phyloP scores from a whole-genome alignment of 176 grass and related monocot genomes.

The Elaeis guineensis region DNA sequence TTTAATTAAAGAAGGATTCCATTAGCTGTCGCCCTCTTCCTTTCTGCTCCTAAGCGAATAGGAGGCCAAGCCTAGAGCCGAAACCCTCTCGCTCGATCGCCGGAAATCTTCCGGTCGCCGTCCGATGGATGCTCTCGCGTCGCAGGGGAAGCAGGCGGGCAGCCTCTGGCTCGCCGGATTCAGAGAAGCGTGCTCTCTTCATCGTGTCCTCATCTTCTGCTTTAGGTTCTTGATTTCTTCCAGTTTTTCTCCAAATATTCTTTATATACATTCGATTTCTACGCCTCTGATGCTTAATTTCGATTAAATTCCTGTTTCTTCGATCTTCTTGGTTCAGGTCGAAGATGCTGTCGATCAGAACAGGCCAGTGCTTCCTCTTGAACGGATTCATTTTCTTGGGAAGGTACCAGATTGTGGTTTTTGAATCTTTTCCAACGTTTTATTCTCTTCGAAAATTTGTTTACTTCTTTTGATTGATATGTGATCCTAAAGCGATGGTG shows the following conservation, averaged over 20 bases:
- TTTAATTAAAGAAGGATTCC: too few relatives aligned
- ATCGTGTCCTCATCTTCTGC: conserved; percentile 61
- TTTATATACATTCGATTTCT: background rate
- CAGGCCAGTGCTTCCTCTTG: conserved; percentile 87
- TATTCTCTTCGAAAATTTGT: too few relatives aligned
- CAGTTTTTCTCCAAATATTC: background rate
- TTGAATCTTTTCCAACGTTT: too few relatives aligned
- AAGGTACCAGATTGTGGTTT: conserved; percentile 33
- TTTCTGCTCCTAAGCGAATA: too few relatives aligned
- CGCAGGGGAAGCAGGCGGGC: conserved; percentile 39
- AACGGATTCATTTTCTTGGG: conserved; percentile 87
- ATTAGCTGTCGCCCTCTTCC: too few relatives aligned
- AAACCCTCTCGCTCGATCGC: too few relatives aligned
- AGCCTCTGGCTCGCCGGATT: conserved; percentile 83
- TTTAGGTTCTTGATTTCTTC: conserved; percentile 32
- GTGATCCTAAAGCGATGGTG: too few relatives aligned
- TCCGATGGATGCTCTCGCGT: conserved; percentile 47
- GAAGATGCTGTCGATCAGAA: conserved; percentile 48
- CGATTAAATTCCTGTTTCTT: background rate
- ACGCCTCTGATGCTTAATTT: background rate
- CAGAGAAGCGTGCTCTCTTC: conserved; percentile 69
- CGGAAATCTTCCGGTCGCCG: too few relatives aligned
- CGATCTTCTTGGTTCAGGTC: conserved; percentile 39
- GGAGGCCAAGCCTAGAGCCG: too few relatives aligned
- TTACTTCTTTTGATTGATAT: too few relatives aligned